Evolutionary conservation across 305 asterid genomes (phyloP).

Genomic region (Solanum hybrid): DNA sequence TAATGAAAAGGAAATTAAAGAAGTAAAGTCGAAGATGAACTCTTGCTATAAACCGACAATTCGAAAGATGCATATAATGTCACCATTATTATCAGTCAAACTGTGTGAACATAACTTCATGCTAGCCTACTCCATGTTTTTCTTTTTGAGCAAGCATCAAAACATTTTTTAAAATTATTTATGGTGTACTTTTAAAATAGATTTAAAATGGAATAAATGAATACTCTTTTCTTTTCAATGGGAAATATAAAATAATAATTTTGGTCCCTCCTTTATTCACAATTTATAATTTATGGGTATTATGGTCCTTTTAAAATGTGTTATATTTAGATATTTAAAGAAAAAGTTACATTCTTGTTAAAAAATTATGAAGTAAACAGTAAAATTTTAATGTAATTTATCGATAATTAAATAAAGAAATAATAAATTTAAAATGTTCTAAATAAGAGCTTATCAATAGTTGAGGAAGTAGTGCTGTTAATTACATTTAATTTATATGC

Average conservation of each 20-base stretch:
- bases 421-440: not conserved
- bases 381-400: no score
- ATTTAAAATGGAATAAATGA: not conserved
- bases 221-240: not conserved
- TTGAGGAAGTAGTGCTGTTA: not conserved
- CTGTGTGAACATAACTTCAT: slow-evolving; percentile 18
- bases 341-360: not conserved
- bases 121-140: not conserved
- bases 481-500: not conserved
- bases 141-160: not conserved
- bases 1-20: slow-evolving; percentile 6
- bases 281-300: not conserved
- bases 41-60: slow-evolving; percentile 25
- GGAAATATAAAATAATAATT: not conserved
- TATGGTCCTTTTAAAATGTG: not conserved
- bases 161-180: not conserved
- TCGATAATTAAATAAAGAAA: not conserved
- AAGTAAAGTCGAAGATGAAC: slow-evolving; percentile 36
- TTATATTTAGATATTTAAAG: not conserved
- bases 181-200: not conserved
- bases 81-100: slow-evolving; percentile 14
- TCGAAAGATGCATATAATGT: slow-evolving; percentile 12
- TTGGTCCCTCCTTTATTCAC: not conserved
- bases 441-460: no score
- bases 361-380: no score